Evolutionary conservation across 306 rosid species (phyloP), one percentile per base, ranked within the genome.

Genomic region (Sesbania bispinosa): DNA sequence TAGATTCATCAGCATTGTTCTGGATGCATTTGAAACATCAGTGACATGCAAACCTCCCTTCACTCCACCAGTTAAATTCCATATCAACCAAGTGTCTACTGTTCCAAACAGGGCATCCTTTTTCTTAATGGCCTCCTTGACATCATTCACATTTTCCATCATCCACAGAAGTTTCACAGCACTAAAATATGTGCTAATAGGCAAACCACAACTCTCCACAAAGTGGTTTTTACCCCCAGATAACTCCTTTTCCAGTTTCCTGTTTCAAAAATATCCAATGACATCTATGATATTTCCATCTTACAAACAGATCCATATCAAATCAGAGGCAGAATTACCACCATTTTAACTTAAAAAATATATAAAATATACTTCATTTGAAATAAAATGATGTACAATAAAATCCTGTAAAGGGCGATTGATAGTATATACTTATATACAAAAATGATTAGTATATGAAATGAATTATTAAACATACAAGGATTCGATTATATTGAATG

Each of bases 1-100:
- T 23, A 91, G 91, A 74, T 91, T 86, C 99, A 94, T 87, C 45
- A 94, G 88, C 99, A 90, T 89, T 5, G 96, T 91, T 41, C 99
- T 57, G 0, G 97, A 86, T 13, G 99, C 99, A 18, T 94, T 94
- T 0, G 99, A 90, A 61, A 80, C 88, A 79, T 94, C 99, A 0
- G 99, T 94, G 10, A 86, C 87, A 55, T 90, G 97, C 60, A 94
- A 23, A 19, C 97, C 96, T 46, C 89, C 90, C 4, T 85, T 71
- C 14, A 78, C 69, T 2, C 98, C 96, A 13, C 96, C 97, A 0
- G 92, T 94, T 73, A 94, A 73, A 65, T 94, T 89, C 97, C 97
- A 94, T 65, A 94, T 89, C 62, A 89, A 71, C 98, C 97, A 94
- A 58, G 97, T 78, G 76, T 90, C 97, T 52, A 90, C 69, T 0